Evolutionary conservation across 2,329 filamentous ascomycete species (phyloP), one percentile per base, ranked within the genome.

Genomic region (Diaporthe batatas): DNA sequence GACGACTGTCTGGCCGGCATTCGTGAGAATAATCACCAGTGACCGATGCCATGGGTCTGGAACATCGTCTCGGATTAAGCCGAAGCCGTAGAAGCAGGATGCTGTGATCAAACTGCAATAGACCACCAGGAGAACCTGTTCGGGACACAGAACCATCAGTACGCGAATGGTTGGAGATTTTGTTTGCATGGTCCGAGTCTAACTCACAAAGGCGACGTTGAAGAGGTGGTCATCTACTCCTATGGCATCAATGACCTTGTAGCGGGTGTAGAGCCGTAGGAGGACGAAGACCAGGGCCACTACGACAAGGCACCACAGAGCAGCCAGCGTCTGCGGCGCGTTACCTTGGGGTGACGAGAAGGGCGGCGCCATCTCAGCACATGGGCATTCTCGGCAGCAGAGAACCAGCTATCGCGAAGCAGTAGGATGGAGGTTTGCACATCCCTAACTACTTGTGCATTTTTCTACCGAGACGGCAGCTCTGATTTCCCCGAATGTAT

Each of bases 311-410:
- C 36, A 53, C 68, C 68, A 71, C 55, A 71, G 55, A 51, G 68
- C 68, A 53, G 68, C 68, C 68, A 71, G 68, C 68, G 68, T 71
- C 55, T 71, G 44, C n/a, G 68, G 68, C 32, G 68, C 68, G 18
- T 71, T 62, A 47, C 68, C 68, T 64, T 71, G 68, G 18, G 68
- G 68, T 29, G 68, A 71, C 4, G 68, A 71, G 34, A 71, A 71
- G 10, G 68, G 68, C 42, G 68, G 55, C 34, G 57, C 57, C 57
- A 64, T 71, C 1, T 59, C 53, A 65, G 32, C 44, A 36, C 6
- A 32, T 51, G 12, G 29, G 23, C 62, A 65, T 65, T 25, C n/a
- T 51, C 62, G n/a, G 49, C 21, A 65, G 16, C 29, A 65, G 29
- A 51, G 42, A 36, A 12, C 29, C 59, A 49, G 21, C 59, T 14